Base-by-base conservation (phyloP, 257 asterid species). In the Nicotiana tabacum region DNA sequence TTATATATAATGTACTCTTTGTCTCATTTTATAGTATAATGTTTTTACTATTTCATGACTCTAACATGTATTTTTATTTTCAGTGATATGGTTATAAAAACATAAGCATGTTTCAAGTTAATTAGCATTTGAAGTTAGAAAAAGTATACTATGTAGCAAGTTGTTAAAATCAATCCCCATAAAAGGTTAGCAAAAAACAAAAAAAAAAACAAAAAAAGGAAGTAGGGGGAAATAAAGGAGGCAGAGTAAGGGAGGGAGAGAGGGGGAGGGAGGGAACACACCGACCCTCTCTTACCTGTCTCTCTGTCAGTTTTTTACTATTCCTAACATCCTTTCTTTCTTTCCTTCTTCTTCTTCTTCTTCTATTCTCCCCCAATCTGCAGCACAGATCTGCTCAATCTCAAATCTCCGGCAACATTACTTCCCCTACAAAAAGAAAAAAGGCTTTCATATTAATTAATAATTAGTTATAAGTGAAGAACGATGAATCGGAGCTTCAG, bases 401-500 rank as follows among this genome's bases (percentile, higher is more conserved):
- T 24, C 27, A 24, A 24, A 24, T 24, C 16, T 37, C 56, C 55
- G 77, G 17, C 56, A 68, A 3, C 43, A 11, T 67, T 33, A 66
- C 21, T 13, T 66, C 35, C 33, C 0, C 18, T 11, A 30, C 46
- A 66, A 9, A 39, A 35, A 17, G 30, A 48, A 67, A 48, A 67
- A 9, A 57, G 27, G 27, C 27, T 24, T 24, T 24, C 27, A 24
- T 24, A 24, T 24, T 24, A 24, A 24, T 24, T 24, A 24, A 24
- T 53, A 53, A 53, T 53, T 4, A 13, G 58, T 53, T 2, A 9
- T 8, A 43, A 3, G 57, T 53, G 17, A 53, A 11, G 1, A 53
- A 53, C 16, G 65, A 90, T 92, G 95, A 94, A 88, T 86, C 95
- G 95, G 84, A 89, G 92, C 78, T 85, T 90, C 84, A 91, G 93